These are phyloP conservation scores for Schrenkiella parvula DNA, from an alignment of 345 rosid genomes.

Conservation along the genomic window DNA sequence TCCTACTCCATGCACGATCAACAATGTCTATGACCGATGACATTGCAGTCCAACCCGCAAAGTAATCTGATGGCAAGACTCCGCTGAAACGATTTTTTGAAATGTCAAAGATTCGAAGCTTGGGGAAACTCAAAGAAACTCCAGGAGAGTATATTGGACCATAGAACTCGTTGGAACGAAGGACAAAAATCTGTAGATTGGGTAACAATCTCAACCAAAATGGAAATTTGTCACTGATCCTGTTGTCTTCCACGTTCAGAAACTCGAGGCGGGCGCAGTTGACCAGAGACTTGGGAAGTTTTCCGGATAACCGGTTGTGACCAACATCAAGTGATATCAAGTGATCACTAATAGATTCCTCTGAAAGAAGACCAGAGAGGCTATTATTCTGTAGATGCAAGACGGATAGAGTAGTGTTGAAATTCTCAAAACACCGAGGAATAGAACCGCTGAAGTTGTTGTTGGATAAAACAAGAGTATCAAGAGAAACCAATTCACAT, in stretches of 20 bases:
- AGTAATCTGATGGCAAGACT: slow-evolving; percentile 10
- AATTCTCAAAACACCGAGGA: slow-evolving; percentile 22
- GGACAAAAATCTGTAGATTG: slow-evolving; percentile 35
- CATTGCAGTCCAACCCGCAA: slow-evolving; percentile 14
- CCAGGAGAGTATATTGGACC: slow-evolving; percentile 32
- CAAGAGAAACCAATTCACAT: not conserved
- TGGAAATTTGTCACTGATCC: slow-evolving; percentile 33
- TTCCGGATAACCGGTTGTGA: slow-evolving; percentile 25
- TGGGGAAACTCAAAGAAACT: not conserved
- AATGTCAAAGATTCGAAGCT: slow-evolving; percentile 45
- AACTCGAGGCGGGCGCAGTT: slow-evolving; percentile 38
- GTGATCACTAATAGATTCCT: not conserved
- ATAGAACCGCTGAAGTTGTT: slow-evolving; percentile 30
- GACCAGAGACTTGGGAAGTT: slow-evolving; percentile 32
- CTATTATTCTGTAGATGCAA: slow-evolving; percentile 23
- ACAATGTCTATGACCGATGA: not conserved
- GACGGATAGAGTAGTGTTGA: not conserved
- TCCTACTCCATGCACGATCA: not conserved
- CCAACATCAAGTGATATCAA: slow-evolving; percentile 10
- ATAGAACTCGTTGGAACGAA: slow-evolving; percentile 41
- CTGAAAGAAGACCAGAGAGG: slow-evolving; percentile 17
- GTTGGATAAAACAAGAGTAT: slow-evolving; percentile 20
- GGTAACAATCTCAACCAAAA: slow-evolving; percentile 34
- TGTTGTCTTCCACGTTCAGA: slow-evolving; percentile 40
- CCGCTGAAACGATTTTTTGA: slow-evolving; percentile 34